Percentiles rank a stretch among this genome's conserved stretches.
These are phyloP conservation scores for Xylariaceae sp. DNA, from an alignment of 2,329 filamentous ascomycete genomes.

Conservation along the genomic window DNA sequence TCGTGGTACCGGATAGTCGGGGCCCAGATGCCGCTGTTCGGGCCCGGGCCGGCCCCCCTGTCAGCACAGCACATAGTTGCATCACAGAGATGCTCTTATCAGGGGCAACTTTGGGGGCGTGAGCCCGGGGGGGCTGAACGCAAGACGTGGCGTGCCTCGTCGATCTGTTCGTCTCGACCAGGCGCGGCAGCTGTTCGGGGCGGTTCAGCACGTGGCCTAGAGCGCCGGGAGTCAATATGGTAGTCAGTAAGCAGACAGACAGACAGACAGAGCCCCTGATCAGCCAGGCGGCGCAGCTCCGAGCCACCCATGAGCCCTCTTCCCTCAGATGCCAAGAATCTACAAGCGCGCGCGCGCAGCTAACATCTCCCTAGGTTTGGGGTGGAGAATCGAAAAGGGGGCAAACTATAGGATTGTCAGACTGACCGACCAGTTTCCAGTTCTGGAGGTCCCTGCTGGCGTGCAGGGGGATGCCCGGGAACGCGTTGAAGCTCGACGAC, in stretches of 20 bases:
- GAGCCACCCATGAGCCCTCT: no score
- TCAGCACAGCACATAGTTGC: no score
- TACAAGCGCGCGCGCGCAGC: no score
- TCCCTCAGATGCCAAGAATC: no score
- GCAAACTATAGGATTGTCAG: background rate
- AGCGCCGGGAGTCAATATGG: no score
- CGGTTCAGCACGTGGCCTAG: conserved; percentile 23
- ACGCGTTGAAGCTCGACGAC: conserved; percentile 35
- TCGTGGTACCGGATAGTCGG: conserved; percentile 36
- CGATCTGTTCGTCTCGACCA: conserved; percentile 22
- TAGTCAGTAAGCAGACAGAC: conserved; percentile 1
- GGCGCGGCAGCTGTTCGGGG: conserved; percentile 18
- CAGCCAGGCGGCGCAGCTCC: no score
- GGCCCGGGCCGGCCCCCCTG: no score
- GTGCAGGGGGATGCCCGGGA: conserved; percentile 37
- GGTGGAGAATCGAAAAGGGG: no score
- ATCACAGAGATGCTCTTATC: no score
- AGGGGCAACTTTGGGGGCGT: background rate
- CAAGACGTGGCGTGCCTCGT: conserved; percentile 14
- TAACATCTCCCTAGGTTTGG: no score
- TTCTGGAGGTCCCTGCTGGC: conserved; percentile 34
- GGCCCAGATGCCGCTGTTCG: conserved; percentile 40
- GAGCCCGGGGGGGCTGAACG: background rate
- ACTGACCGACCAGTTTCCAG: conserved; percentile 27
- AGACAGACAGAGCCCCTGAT: no score